Percentiles rank a stretch among this genome's conserved stretches.
These are phyloP conservation scores for Hyaloscypha finlandica DNA, from an alignment of 495 filamentous ascomycete genomes.

Conservation along the genomic window DNA sequence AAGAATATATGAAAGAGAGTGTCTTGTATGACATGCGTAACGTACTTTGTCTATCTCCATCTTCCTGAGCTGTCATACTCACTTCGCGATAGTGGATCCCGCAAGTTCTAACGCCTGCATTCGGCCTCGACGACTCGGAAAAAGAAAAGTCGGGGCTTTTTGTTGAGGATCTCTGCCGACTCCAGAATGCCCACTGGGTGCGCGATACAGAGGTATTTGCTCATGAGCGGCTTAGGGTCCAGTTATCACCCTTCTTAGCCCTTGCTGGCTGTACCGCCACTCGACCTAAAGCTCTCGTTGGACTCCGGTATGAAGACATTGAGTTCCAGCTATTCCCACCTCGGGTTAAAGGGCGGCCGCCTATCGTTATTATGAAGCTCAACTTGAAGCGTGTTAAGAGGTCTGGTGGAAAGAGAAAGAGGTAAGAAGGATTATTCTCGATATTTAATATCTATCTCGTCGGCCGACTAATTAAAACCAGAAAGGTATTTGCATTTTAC, in stretches of 20 bases:
- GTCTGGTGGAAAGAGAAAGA: background rate
- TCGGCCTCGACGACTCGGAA: background rate
- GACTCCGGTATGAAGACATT: constrained; percentile 10
- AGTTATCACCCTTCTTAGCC: background rate
- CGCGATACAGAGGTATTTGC: background rate
- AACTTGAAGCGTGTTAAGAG: background rate
- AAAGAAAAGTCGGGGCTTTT: background rate
- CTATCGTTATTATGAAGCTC: background rate
- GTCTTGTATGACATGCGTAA: background rate
- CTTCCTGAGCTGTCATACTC: background rate
- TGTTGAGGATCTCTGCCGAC: background rate
- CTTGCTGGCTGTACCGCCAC: background rate
- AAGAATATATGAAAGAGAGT: background rate
- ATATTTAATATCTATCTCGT: background rate
- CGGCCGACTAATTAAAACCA: no score
- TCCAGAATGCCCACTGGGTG: background rate
- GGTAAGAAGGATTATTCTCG: background rate
- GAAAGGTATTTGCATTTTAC: background rate
- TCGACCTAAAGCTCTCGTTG: background rate
- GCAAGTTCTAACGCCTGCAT: background rate
- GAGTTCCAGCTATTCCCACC: background rate
- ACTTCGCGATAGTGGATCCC: background rate
- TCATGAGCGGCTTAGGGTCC: background rate
- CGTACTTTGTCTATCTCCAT: background rate
- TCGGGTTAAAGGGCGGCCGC: background rate